phyloP scores from a whole-genome alignment of 805 yeast species.

The Clavispora fructus region DNA sequence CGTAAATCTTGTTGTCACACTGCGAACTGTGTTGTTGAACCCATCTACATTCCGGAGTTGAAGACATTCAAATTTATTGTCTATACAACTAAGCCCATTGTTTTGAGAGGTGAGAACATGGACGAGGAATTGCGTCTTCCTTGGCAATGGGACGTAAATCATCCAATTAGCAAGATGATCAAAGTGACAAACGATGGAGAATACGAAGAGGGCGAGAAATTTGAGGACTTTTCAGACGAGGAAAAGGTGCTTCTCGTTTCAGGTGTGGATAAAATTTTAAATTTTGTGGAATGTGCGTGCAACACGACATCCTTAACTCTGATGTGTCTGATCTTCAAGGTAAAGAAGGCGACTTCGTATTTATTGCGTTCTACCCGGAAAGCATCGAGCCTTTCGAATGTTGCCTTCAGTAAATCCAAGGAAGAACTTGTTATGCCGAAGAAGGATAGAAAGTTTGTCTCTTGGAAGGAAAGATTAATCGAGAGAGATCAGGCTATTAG shows the following conservation, averaged over 20 bases:
- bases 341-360: slow-evolving; percentile 57
- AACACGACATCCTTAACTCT: slow-evolving; percentile 29
- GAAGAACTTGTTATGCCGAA: slow-evolving; percentile 34
- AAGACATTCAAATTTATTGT: slow-evolving; percentile 47
- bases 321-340: slow-evolving; percentile 54
- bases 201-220: slow-evolving; percentile 29
- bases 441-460: slow-evolving; percentile 24
- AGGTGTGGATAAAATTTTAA: slow-evolving; percentile 57
- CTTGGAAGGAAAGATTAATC: slow-evolving; percentile 33
- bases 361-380: slow-evolving; percentile 56
- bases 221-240: slow-evolving; percentile 50
- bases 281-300: slow-evolving; percentile 63
- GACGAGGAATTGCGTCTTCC: slow-evolving; percentile 65
- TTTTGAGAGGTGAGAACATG: slow-evolving; percentile 19
- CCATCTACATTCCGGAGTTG: slow-evolving; percentile 40
- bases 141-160: slow-evolving; percentile 86
- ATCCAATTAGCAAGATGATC: slow-evolving; percentile 62
- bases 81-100: slow-evolving; percentile 50
- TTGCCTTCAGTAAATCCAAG: slow-evolving; percentile 30
- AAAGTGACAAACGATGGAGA: slow-evolving; percentile 16
- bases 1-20: slow-evolving; percentile 59
- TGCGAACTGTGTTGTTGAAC: slow-evolving; percentile 66
- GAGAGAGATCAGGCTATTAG: slow-evolving; percentile 25
- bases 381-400: slow-evolving; percentile 35
- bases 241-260: slow-evolving; percentile 54